Evolutionary conservation across 148 eudicot species (phyloP), one percentile per base, ranked within the genome.

Genomic region (Rhododendron henanense): DNA sequence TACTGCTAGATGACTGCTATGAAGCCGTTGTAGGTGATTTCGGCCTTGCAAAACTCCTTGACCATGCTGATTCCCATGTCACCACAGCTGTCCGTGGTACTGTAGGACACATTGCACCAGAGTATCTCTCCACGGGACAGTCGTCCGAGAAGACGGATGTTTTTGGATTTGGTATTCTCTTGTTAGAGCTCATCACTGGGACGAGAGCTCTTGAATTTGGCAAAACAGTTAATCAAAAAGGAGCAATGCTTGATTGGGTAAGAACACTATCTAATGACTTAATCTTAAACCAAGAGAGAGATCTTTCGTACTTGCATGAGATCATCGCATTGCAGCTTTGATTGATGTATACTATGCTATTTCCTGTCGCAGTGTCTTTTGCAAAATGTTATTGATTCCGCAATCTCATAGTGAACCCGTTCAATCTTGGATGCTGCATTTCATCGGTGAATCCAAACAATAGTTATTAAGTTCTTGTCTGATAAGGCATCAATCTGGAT

Each of bases 11-110:
- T 61, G 98, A 95, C 85, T 92, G 44, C 82, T 94, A 79, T 85
- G 99, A 95, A 78, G 98, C 99, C 11, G 89, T 96, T 59, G 99
- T 96, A 18, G 99, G 99, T 73, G 99, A 96, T 88, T 96, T 96
- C 88, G 99, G 99, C 85, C 95, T 96, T 41, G 99, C 98, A 1
- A 96, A 96, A 90, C 96, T 96, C 59, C 98, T 96, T 75, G 99
- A 96, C 87, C 99, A 95, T 53, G 90, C 88, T 35, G 97, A 96
- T 65, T 92, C 99, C 69, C 99, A 96, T 79, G 97, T 96, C 59
- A 96, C 99, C 14, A 96, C 99, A 19, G 98, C 98, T 31, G 99
- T 96, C 23, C 94, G 99, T 69, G 99, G 99, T 25, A 96, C 99
- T 0, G 97, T 95, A 1, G 99, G 99, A 39, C 98, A 96, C 89